phyloP scores from a whole-genome alignment of 2,329 filamentous ascomycete species.

The Colletotrichum sp. region DNA sequence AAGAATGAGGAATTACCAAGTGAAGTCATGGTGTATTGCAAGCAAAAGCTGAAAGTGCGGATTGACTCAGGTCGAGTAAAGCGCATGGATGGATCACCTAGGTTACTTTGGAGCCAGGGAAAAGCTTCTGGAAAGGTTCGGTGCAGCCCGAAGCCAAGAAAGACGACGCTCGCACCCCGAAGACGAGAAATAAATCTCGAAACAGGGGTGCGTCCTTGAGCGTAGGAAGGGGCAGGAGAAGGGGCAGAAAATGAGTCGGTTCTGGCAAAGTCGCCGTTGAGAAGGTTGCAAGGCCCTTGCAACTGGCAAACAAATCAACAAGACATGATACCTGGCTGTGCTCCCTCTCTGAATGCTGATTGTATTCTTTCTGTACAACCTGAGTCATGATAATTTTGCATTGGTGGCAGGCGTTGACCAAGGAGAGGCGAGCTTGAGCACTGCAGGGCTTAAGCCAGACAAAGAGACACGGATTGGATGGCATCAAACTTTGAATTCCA shows the following conservation, averaged over 20 bases:
- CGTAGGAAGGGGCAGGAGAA: constrained; percentile 12
- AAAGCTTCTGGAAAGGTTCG: neutral
- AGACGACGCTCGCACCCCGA: neutral
- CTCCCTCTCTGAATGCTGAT: neutral
- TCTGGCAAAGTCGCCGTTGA: neutral
- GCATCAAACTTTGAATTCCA: neutral
- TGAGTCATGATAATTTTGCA: neutral
- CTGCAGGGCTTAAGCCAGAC: neutral
- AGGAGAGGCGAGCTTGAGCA: neutral
- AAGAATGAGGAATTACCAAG: neutral
- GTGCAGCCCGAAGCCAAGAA: neutral
- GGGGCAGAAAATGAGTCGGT: neutral
- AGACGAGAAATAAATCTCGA: neutral
- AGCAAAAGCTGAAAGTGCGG: neutral
- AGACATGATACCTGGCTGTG: neutral
- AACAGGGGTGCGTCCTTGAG: constrained; percentile 8
- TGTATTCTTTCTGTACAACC: neutral
- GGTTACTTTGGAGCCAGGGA: neutral
- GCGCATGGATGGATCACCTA: neutral
- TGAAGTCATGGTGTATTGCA: neutral
- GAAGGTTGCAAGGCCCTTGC: neutral
- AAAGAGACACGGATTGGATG: neutral
- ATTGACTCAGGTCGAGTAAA: neutral
- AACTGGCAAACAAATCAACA: neutral
- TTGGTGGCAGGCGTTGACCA: neutral